Conservation (phyloP, 768 basidiomycete species). For the Holtermanniella nyarrowii region DNA sequence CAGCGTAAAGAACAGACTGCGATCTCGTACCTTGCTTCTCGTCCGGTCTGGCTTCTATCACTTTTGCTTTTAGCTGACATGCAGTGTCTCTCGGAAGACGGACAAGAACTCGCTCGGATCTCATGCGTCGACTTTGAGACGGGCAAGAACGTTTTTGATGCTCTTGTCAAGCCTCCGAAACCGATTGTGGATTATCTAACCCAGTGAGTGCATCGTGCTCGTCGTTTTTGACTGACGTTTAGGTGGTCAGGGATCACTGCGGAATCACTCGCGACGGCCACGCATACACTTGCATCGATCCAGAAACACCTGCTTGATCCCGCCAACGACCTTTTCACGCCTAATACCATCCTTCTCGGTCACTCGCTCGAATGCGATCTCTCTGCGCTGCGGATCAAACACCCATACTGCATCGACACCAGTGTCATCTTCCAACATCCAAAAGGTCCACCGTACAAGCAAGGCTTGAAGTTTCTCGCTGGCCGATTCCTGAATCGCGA, state of each 20-base stretch:
- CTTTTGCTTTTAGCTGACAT: not conserved
- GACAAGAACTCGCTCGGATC: slow-evolving; percentile 76
- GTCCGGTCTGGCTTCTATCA: not conserved
- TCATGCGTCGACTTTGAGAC: slow-evolving; percentile 70
- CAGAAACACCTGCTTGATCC: slow-evolving; percentile 59
- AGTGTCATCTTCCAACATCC: slow-evolving; percentile 85
- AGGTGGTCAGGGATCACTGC: slow-evolving; percentile 93
- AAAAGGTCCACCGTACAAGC: slow-evolving; percentile 83
- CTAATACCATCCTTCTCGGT: slow-evolving; percentile 66
- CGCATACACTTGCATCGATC: slow-evolving; percentile 67
- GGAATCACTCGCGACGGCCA: slow-evolving; percentile 56
- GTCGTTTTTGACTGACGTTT: not conserved
- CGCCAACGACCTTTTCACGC: slow-evolving; percentile 40
- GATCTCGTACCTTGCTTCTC: not conserved
- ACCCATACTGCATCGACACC: slow-evolving; percentile 83
- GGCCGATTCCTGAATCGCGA: slow-evolving; percentile 84
- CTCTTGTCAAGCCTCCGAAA: slow-evolving; percentile 75
- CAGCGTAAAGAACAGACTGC: too few species aligned
- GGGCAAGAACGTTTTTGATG: slow-evolving; percentile 69
- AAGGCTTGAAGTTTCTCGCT: slow-evolving; percentile 92
- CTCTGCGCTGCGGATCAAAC: slow-evolving; percentile 71
- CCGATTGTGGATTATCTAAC: slow-evolving; percentile 89
- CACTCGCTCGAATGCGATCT: slow-evolving; percentile 95
- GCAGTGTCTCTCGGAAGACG: slow-evolving; percentile 79
- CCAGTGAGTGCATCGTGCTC: slow-evolving; percentile 47